These are phyloP conservation scores for Populus hybrid DNA, from an alignment of 441 rosid genomes.

Conservation along the genomic window DNA sequence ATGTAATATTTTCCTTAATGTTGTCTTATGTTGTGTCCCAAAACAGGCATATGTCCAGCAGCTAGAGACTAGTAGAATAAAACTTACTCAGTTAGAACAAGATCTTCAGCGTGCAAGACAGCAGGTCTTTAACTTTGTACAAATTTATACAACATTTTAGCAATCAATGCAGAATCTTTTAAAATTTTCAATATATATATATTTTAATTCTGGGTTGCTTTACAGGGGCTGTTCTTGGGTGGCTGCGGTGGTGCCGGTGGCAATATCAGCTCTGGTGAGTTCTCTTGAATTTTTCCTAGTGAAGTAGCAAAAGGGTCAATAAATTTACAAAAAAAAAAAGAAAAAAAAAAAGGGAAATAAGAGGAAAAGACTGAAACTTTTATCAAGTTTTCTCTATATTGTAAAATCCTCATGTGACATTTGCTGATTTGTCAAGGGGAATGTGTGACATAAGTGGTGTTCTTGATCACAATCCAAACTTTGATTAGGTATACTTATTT, in stretches of 20 bases:
- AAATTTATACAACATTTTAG: not conserved
- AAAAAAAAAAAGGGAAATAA: not conserved
- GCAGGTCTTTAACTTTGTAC: conserved; percentile 44
- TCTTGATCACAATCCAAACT: conserved; percentile 7
- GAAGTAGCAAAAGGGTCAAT: not conserved
- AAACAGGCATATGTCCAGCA: conserved; percentile 95
- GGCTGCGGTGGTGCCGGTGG: conserved; percentile 51
- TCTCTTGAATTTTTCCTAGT: not conserved
- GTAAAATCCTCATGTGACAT: conserved; percentile 5
- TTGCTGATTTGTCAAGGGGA: conserved; percentile 1
- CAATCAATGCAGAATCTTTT: not conserved
- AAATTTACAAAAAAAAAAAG: not conserved
- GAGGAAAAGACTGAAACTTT: not conserved
- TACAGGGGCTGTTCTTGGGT: conserved; percentile 75
- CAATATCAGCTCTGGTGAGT: conserved; percentile 80
- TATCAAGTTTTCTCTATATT: not conserved
- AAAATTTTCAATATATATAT: not conserved
- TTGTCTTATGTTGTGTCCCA: not conserved
- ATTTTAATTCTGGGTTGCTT: conserved; percentile 6
- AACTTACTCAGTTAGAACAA: conserved; percentile 86
- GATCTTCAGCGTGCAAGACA: conserved; percentile 91
- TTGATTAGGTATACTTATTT: not conserved
- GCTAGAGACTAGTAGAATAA: conserved; percentile 91
- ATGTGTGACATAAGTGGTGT: not conserved
- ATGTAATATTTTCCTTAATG: not conserved